Percentiles rank a stretch among this genome's conserved stretches.
phyloP scores from a whole-genome alignment of 2,329 filamentous ascomycete species.

The Colletotrichum limetticola region DNA sequence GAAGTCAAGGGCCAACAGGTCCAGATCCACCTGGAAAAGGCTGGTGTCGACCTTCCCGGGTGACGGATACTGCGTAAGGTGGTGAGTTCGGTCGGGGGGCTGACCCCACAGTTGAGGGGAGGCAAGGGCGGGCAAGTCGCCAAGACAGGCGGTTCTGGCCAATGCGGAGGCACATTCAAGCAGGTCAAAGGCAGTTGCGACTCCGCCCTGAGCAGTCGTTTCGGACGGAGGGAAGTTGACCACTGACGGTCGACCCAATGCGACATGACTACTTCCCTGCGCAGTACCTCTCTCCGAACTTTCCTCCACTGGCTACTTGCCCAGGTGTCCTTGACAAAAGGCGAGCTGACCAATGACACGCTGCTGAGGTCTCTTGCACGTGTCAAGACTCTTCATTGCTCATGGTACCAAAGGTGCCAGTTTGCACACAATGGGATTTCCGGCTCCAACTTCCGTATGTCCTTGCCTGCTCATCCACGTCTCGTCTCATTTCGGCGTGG shows the following conservation, averaged over 20 bases:
- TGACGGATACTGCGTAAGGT: not conserved
- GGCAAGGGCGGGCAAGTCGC: constrained; percentile 25
- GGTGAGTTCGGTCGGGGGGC: constrained; percentile 26
- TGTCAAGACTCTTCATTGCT: constrained; percentile 1
- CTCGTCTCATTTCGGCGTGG: not conserved
- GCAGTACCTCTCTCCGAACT: not conserved
- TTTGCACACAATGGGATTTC: not conserved
- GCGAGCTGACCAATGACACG: constrained; percentile 15
- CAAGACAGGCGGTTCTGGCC: constrained; percentile 30
- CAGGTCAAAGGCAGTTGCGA: constrained; percentile 18
- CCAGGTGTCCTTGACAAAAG: not conserved
- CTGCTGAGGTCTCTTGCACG: constrained; percentile 18
- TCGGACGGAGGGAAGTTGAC: constrained; percentile 36
- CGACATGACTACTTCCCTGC: not conserved
- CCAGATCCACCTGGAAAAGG: not conserved
- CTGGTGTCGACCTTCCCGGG: not conserved
- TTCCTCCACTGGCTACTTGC: not conserved
- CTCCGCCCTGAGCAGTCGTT: constrained; percentile 29
- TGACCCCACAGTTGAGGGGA: constrained; percentile 28
- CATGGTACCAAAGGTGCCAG: too few species aligned
- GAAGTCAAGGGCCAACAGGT: not conserved
- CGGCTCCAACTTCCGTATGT: constrained; percentile 5
- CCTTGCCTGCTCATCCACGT: not conserved
- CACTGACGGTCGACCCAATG: not conserved
- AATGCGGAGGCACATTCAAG: constrained; percentile 27